Base-by-base conservation (phyloP, 352 stramenopile species). In the Globisporangium iwayamae region DNA sequence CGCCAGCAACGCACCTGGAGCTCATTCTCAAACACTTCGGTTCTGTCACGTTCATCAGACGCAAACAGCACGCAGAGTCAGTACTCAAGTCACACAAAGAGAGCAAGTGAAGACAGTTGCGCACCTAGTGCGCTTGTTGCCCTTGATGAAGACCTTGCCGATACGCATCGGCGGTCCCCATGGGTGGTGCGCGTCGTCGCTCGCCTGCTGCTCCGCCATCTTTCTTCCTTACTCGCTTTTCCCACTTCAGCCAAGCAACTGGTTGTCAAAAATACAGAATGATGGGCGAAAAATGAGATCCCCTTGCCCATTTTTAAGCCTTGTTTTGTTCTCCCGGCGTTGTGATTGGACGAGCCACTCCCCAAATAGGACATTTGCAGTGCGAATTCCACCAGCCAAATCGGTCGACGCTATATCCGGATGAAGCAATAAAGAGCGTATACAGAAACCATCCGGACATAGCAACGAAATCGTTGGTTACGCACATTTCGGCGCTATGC, bases 121-220 rank as follows among this genome's bases (percentile, higher is more conserved):
- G 47, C 56, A 94, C 87, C 89, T 94, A 53, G 87, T 94, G 66
- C 87, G 83, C 50, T 93, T 84, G 71, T 94, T 96, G 48, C 87
- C 87, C 71, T 91, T 88, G 65, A 96, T 86, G 64, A 89, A 90
- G 52, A 96, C 85, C 71, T 96, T 93, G 60, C 74, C 75, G 64
- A 96, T 86, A 72, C 76, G 86, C 79, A 96, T 90, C 60, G 72
- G 78, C 60, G 84, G 86, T 6, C 83, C 83, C 84, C 81, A 91
- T 67, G 79, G 83, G 67, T 92, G 83, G 64, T 69, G 77, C 39
- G 79, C 66, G 48, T 74, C 67, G 51, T 63, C 55, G 18, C 64
- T 56, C 47, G 60, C 50, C 47, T 60, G 56, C 7, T 66, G 52
- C 56, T 64, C 63, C 39, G 36, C 56, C 56, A 68, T 68, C 3